Base-by-base conservation (phyloP, 2,329 filamentous ascomycete species). In the Trichothecium roseum region DNA sequence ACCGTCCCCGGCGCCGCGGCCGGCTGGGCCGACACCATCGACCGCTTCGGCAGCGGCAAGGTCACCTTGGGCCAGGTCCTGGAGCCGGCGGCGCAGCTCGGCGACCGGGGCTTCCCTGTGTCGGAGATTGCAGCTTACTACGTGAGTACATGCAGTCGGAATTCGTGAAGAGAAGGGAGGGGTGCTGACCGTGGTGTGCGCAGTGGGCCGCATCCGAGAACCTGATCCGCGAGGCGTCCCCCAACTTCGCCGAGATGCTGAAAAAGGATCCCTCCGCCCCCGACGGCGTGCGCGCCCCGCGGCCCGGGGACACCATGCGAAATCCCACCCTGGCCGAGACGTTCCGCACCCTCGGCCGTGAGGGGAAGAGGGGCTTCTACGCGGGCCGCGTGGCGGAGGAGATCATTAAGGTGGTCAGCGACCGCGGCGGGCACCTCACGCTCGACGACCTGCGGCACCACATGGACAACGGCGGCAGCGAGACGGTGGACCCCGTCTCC, bases 341-440 rank as follows among this genome's bases (percentile, higher is more conserved):
- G 0, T 95, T 94, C 61, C 74, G 82, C 37, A 62, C 80, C 0
- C 66, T 98, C 5, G 89, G 79, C 1, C 68, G 76, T 22, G 69
- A 94, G 39, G 87, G 88, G 15, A 95, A 93, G 59, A 76, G 78
- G 46, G 91, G 89, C 0, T 98, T 95, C 64, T 98, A 98, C 56
- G 72, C 78, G 17, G 91, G 91, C 1, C 69, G 78, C 27, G 77
- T 96, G 35, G 91, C 85, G 3, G 73, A 91, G 50, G 81, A 80
- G 43, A 66, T 96, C 13, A 72, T 94, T 35, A 81, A 84, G 49
- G 86, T 87, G 0, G 75, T 89, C 1, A 68, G 74, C 42, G 76
- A 81, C 38, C 72, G 81, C 0, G 89, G 89, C 17, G 87, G 88
- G 1, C 76, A 79, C 45, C 64, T 96, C 24, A 79, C 81, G 9